phyloP scores from a whole-genome alignment of 1,284 basidiomycete species.

The Laetiporus sulphureus region DNA sequence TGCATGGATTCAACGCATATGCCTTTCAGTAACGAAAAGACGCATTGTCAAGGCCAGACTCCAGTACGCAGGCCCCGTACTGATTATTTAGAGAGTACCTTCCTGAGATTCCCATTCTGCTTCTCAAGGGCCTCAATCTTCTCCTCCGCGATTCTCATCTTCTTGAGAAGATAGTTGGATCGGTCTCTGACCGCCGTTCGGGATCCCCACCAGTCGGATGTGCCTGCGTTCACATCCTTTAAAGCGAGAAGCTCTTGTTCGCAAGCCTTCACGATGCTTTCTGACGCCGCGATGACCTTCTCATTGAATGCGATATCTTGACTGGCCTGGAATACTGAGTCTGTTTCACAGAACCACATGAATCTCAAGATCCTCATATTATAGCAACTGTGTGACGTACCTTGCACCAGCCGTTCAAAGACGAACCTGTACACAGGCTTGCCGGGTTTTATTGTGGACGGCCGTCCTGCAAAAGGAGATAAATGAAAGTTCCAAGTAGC shows the following conservation, averaged over 20 bases:
- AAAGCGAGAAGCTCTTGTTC: conserved; percentile 73
- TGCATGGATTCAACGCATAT: no score
- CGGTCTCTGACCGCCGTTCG: conserved; percentile 54
- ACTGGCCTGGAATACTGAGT: conserved; percentile 74
- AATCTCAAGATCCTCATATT: background rate
- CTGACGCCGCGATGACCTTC: conserved; percentile 60
- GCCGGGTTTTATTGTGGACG: conserved; percentile 80
- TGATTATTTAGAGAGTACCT: conserved; percentile 29
- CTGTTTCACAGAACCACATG: conserved; percentile 29
- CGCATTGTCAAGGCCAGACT: no score
- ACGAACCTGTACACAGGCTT: conserved; percentile 87
- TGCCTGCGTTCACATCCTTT: conserved; percentile 51
- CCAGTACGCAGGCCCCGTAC: no score
- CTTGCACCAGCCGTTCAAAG: conserved; percentile 75
- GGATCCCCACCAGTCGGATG: conserved; percentile 39
- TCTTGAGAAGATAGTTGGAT: conserved; percentile 63
- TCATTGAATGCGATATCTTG: conserved; percentile 81
- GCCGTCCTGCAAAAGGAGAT: conserved; percentile 52
- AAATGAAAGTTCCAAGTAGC: no score
- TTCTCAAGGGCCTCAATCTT: conserved; percentile 67
- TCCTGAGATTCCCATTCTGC: conserved; percentile 64
- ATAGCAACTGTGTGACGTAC: conserved; percentile 32
- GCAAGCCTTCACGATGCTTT: conserved; percentile 60
- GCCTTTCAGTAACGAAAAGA: no score
- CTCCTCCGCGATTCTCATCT: conserved; percentile 63